A percentile compares a stretch with the other conserved stretches of the same genome.
Evolutionary conservation across 2,329 filamentous ascomycete genomes (phyloP).

Genomic region (Verticillium zaregamsianum): DNA sequence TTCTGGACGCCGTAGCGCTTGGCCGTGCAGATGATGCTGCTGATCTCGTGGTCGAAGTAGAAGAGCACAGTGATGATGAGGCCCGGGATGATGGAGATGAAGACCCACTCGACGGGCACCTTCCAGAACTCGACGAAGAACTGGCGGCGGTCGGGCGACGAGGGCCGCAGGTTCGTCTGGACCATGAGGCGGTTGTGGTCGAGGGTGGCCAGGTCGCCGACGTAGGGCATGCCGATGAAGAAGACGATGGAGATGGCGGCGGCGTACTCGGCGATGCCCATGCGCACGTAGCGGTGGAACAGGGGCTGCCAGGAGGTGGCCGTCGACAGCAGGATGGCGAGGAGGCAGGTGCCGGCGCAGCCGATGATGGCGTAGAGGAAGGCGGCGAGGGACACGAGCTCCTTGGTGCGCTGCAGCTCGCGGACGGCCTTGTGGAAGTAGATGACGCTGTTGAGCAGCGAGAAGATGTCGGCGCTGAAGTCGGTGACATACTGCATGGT

Average conservation of each 20-base stretch:
- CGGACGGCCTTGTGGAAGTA: slow-evolving; percentile 66
- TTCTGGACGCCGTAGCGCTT: slow-evolving; percentile 57
- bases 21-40: slow-evolving; percentile 63
- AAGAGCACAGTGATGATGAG: slow-evolving; percentile 63
- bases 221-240: slow-evolving; percentile 59
- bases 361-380: slow-evolving; percentile 64
- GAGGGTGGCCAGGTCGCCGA: slow-evolving; percentile 53
- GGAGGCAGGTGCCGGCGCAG: slow-evolving; percentile 57
- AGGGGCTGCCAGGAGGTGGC: slow-evolving; percentile 58
- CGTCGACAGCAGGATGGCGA: slow-evolving; percentile 58
- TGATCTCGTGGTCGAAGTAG: slow-evolving; percentile 68
- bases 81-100: slow-evolving; percentile 57
- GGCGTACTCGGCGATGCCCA: slow-evolving; percentile 59
- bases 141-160: slow-evolving; percentile 44
- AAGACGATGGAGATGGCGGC: slow-evolving; percentile 63
- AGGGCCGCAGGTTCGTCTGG: slow-evolving; percentile 51
- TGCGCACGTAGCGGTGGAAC: slow-evolving; percentile 57
- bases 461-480: slow-evolving; percentile 64
- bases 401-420: slow-evolving; percentile 57
- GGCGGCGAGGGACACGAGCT: slow-evolving; percentile 52
- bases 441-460: slow-evolving; percentile 62
- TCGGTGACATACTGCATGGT: slow-evolving; percentile 67
- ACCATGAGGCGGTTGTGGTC: slow-evolving; percentile 56
- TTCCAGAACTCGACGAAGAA: slow-evolving; percentile 65
- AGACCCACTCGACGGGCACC: slow-evolving; percentile 54